Evolutionary conservation across 1,139 yeast species (phyloP).

Genomic region (Debaryomyces fabryi): DNA sequence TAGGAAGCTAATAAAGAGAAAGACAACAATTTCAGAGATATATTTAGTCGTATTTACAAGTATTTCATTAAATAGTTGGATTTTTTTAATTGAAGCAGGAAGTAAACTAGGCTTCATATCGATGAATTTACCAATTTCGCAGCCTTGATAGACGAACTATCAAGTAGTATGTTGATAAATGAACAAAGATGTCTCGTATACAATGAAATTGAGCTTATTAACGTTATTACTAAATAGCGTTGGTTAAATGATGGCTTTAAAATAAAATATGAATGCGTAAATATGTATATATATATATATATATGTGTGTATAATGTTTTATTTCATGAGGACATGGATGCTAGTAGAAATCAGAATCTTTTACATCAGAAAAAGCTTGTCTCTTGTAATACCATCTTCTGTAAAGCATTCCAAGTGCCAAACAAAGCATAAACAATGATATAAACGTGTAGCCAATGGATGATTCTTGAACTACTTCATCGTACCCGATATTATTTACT

Average conservation of each 20-base stretch:
- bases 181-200: neutral
- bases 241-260: no score
- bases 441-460: constrained; percentile 17
- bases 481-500: constrained; percentile 5
- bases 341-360: constrained; percentile 18
- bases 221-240: no score
- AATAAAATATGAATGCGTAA: no score
- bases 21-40: neutral
- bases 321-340: no score
- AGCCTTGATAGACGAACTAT: neutral
- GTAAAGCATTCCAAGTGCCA: constrained; percentile 18
- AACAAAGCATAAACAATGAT: constrained; percentile 22
- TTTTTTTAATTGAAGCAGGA: neutral
- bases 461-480: constrained; percentile 15
- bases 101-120: neutral
- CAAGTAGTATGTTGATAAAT: neutral
- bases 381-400: constrained; percentile 23
- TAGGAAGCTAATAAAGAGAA: neutral
- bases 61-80: neutral
- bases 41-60: neutral
- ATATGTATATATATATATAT: no score
- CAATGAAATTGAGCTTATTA: neutral
- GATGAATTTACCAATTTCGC: neutral
- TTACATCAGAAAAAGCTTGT: constrained; percentile 32
- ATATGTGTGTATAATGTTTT: no score